Conservation (phyloP, 495 filamentous ascomycete genomes). For the Penicillium robsamsonii region DNA sequence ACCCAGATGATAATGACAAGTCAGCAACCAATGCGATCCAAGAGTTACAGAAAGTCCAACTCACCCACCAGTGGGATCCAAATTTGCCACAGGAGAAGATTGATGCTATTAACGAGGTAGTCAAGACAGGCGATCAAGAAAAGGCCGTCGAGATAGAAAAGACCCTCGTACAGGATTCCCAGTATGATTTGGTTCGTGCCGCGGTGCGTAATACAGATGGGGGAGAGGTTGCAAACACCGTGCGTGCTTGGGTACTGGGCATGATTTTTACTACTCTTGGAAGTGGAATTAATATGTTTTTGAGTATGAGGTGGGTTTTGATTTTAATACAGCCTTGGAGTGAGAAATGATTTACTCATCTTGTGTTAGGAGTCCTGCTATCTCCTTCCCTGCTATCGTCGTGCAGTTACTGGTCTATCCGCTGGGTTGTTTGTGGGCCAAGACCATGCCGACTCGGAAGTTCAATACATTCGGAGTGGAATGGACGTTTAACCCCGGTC, state of each 20-base stretch:
- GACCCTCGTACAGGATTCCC: constrained; percentile 17
- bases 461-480: constrained; percentile 52
- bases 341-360: neutral
- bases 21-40: constrained; percentile 3
- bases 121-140: constrained; percentile 18
- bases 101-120: constrained; percentile 17
- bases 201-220: constrained; percentile 22
- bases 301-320: constrained; percentile 22
- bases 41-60: constrained; percentile 13
- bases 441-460: constrained; percentile 43
- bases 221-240: constrained; percentile 20
- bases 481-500: constrained; percentile 61
- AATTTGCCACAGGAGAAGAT: constrained; percentile 21
- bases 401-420: constrained; percentile 65
- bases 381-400: constrained; percentile 57
- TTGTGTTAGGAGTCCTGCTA: constrained; percentile 32
- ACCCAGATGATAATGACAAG: constrained; percentile 2
- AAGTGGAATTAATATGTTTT: constrained; percentile 25
- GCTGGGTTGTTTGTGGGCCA: constrained; percentile 52
- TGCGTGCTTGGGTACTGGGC: constrained; percentile 22
- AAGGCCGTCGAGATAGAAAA: constrained; percentile 21
- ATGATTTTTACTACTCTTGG: constrained; percentile 22
- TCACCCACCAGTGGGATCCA: constrained; percentile 24
- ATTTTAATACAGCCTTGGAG: neutral
- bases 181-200: constrained; percentile 24